Evolutionary conservation across 257 asterid genomes (phyloP).

Genomic region (Solanum pinnatisectum): DNA sequence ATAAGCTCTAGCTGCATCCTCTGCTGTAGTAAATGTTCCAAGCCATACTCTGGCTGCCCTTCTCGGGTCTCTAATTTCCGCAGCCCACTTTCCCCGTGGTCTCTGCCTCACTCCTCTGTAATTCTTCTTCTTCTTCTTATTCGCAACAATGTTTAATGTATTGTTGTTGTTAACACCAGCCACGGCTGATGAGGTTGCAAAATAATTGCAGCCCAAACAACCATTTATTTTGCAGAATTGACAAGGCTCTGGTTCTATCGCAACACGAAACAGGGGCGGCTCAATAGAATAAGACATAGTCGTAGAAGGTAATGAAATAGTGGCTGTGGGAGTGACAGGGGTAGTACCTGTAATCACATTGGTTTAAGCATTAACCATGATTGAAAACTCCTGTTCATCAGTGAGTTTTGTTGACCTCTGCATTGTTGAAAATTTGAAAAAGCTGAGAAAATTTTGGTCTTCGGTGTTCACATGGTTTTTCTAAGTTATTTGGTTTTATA

Average conservation of each 20-base stretch:
- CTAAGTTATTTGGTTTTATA: not conserved
- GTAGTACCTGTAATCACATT: constrained; percentile 42
- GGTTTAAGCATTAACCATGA: constrained; percentile 55
- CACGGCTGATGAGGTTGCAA: not conserved
- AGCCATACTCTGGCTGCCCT: not conserved
- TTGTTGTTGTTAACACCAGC: not conserved
- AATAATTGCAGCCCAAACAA: constrained; percentile 69
- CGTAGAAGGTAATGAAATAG: not conserved
- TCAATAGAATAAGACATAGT: not conserved
- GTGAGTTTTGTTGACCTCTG: constrained; percentile 35
- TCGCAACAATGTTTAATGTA: not conserved
- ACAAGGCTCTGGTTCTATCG: constrained; percentile 33
- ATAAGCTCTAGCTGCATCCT: constrained; percentile 24
- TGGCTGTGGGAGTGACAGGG: too few species aligned
- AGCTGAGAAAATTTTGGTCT: not conserved
- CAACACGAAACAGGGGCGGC: constrained; percentile 10
- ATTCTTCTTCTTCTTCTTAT: constrained; percentile 7
- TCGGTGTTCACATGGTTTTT: not conserved
- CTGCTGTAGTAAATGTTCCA: constrained; percentile 6
- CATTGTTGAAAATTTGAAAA: constrained; percentile 15
- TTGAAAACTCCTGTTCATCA: constrained; percentile 45
- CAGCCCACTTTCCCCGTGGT: constrained; percentile 11
- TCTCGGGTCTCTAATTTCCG: constrained; percentile 12
- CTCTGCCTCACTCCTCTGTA: constrained; percentile 11
- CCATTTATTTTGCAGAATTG: constrained; percentile 42